These are phyloP conservation scores for Funneliformis caledonium DNA, from an alignment of 371 early-diverging fungal species.

Conservation along the genomic window DNA sequence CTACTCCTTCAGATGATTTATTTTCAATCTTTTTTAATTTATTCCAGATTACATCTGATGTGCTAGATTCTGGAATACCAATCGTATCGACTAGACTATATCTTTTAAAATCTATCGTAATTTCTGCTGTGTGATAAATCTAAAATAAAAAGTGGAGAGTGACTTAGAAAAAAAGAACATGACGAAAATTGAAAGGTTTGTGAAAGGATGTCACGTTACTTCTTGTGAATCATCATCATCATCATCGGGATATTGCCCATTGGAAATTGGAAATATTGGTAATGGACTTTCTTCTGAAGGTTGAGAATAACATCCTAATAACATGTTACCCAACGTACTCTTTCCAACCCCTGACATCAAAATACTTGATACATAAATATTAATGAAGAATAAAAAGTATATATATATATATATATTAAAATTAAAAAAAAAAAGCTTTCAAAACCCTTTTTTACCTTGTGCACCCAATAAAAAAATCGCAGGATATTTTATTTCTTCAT, in stretches of 20 bases:
- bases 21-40: too few relatives aligned
- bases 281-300: background rate
- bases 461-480: constrained; percentile 2
- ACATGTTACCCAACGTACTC: constrained; percentile 14
- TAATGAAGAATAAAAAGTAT: background rate
- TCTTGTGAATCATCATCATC: background rate
- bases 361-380: background rate
- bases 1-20: too few relatives aligned
- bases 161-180: background rate
- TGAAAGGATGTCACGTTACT: background rate
- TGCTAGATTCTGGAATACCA: too few relatives aligned
- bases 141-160: background rate
- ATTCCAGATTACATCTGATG: too few relatives aligned
- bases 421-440: background rate
- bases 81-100: too few relatives aligned
- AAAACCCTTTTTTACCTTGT: background rate
- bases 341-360: background rate
- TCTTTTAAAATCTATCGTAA: too few relatives aligned
- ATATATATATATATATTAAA: too few relatives aligned
- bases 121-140: background rate
- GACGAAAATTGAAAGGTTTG: background rate
- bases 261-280: too few relatives aligned
- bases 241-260: background rate
- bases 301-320: constrained; percentile 3
- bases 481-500: background rate